Evolutionary conservation across 2,329 filamentous ascomycete species (phyloP), one percentile per base, ranked within the genome.

Genomic region (Ophiostoma quercus): DNA sequence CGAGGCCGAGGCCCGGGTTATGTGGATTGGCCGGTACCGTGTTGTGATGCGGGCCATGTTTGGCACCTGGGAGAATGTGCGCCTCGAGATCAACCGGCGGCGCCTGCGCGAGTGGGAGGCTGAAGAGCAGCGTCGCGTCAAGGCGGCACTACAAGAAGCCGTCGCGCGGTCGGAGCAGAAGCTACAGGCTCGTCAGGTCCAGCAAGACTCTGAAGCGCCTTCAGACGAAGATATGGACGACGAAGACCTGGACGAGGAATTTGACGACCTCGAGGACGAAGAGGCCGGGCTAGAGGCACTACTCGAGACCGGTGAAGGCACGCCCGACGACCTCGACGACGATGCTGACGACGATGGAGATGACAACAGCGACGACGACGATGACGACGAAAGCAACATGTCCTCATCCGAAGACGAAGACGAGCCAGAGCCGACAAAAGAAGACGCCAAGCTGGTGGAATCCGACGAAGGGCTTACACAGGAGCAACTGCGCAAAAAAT

Each of bases 111-210:
- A 87, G 73, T 90, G 87, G 87, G 85, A 90, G 73, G 86, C 84
- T 1, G 85, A 88, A 72, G 87, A 90, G 75, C 85, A 90, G 74
- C 84, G 81, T 76, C 84, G 85, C 74, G 85, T 86, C 77, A 88
- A 84, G 79, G 88, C 87, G 76, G 92, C 88, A 67, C 84, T 91
- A 75, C 92, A 90, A 75, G 88, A 90, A 80, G 91, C 88, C 74
- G 89, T 91, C 75, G 90, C 89, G 72, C 83, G 89, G 70, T 91
- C 89, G 0, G 90, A 90, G 72, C 85, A 87, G 74, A 88, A 90
- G 75, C 80, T 91, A 0, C 86, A 90, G 73, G 87, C 88, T 19
- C 83, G 87, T n/a, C 83, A 81, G 69, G 79, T 81, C 1, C 83
- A 82, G 22, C 74, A 83, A 5, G 87, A 86, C 71, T 87, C 85